A percentile compares a stretch with the other conserved stretches of the same genome.
Conservation (phyloP, 129 eudicot genomes). For the Artemisia argyi region DNA sequence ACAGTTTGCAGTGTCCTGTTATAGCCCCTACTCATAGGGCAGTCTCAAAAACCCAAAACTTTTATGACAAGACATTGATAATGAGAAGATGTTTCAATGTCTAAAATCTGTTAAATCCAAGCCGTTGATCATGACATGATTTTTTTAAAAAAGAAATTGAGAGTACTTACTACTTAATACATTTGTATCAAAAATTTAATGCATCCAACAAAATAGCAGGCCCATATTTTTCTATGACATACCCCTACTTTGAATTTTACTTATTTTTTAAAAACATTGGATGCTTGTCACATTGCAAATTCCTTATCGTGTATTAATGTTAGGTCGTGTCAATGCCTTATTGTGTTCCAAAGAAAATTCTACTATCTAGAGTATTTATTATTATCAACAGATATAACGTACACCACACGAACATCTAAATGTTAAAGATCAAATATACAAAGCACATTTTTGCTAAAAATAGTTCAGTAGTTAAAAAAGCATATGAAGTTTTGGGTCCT, state of each 20-base stretch:
- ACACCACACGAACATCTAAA: no score
- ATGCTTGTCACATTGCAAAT: slow-evolving; percentile 21
- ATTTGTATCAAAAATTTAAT: slow-evolving; percentile 2
- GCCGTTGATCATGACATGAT: slow-evolving; percentile 19
- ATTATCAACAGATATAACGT: not conserved
- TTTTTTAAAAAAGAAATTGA: not conserved
- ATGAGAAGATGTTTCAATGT: slow-evolving; percentile 28
- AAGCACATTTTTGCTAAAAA: no score
- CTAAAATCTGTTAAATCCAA: not conserved
- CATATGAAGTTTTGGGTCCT: no score
- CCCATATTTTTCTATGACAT: not conserved
- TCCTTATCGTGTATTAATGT: not conserved
- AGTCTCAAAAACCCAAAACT: not conserved
- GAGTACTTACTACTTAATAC: not conserved
- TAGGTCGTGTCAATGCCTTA: not conserved
- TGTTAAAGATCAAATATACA: no score
- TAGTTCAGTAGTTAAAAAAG: no score
- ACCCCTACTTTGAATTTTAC: not conserved
- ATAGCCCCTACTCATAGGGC: slow-evolving; percentile 23
- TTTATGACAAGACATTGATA: slow-evolving; percentile 24
- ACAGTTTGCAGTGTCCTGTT: slow-evolving; percentile 28
- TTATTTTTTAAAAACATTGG: slow-evolving; percentile 9
- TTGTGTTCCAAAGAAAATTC: not conserved
- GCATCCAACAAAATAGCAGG: slow-evolving; percentile 7
- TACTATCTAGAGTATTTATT: not conserved